Percentiles rank a stretch among this genome's conserved stretches.
These are phyloP conservation scores for Calvatia gigantea DNA, from an alignment of 768 basidiomycete genomes.

Conservation along the genomic window DNA sequence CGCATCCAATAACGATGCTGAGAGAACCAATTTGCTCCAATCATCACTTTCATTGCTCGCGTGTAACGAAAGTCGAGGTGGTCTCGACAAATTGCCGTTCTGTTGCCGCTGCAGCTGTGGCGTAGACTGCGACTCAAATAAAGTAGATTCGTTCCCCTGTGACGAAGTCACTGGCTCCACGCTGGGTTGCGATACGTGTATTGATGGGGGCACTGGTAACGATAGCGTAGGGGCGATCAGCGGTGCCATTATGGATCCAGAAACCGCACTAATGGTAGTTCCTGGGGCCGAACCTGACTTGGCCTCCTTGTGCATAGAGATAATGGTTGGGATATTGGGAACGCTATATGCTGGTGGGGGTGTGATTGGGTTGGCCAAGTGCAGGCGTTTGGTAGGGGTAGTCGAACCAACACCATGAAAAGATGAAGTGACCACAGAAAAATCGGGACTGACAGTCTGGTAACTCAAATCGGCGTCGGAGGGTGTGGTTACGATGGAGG, in stretches of 20 bases:
- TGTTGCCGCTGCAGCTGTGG: conserved; percentile 13
- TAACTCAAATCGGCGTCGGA: conserved; percentile 18
- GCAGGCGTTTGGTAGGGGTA: background rate
- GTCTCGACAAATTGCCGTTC: conserved; percentile 14
- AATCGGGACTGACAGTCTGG: conserved; percentile 4
- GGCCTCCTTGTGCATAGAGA: background rate
- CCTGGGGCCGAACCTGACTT: background rate
- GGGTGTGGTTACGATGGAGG: conserved; percentile 18
- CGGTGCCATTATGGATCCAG: background rate
- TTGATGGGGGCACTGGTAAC: background rate
- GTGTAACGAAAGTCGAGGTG: conserved; percentile 48
- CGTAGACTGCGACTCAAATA: conserved; percentile 8
- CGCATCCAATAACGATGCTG: conserved; percentile 6
- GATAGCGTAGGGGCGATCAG: background rate
- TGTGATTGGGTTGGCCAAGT: conserved; percentile 16
- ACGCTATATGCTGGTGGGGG: conserved; percentile 46
- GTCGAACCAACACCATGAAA: background rate
- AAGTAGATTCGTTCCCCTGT: background rate
- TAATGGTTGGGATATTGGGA: background rate
- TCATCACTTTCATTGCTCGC: conserved; percentile 8
- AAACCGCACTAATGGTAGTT: background rate
- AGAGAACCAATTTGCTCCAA: conserved; percentile 39
- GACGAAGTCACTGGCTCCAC: conserved; percentile 7
- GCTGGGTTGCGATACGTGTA: conserved; percentile 12
- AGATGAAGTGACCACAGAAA: background rate